Evolutionary conservation across 768 basidiomycete species (phyloP).

Genomic region (Pleurotus eryngii): DNA sequence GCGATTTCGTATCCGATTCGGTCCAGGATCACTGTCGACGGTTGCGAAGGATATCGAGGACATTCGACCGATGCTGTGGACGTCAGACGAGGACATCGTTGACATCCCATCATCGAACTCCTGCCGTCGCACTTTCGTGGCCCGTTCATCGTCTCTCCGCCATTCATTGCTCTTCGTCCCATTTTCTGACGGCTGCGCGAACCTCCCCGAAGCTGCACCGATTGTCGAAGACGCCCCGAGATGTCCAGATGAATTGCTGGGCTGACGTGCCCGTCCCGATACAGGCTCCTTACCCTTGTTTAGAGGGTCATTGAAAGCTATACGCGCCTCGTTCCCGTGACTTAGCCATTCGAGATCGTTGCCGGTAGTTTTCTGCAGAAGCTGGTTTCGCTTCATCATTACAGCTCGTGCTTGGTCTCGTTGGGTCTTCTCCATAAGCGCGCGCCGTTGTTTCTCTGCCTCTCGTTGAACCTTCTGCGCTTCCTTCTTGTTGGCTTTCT

Average conservation of each 20-base stretch:
- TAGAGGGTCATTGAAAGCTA: slow-evolving; percentile 34
- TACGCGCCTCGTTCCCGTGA: slow-evolving; percentile 42
- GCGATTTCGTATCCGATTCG: slow-evolving; percentile 59
- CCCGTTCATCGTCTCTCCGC: slow-evolving; percentile 56
- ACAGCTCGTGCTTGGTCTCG: slow-evolving; percentile 90
- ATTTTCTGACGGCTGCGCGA: slow-evolving; percentile 27
- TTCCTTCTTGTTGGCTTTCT: slow-evolving; percentile 77
- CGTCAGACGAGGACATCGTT: slow-evolving; percentile 77
- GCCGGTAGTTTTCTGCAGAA: slow-evolving; percentile 55
- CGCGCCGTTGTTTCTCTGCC: slow-evolving; percentile 82
- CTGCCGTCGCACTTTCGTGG: slow-evolving; percentile 74
- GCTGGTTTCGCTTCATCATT: slow-evolving; percentile 82
- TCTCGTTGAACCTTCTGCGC: slow-evolving; percentile 74
- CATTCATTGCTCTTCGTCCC: slow-evolving; percentile 32
- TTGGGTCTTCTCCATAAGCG: slow-evolving; percentile 67
- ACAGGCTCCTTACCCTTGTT: slow-evolving; percentile 51
- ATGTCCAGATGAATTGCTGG: slow-evolving; percentile 38
- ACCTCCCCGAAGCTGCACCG: slow-evolving; percentile 62
- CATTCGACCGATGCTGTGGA: slow-evolving; percentile 70
- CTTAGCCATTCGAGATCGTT: slow-evolving; percentile 62
- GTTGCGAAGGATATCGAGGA: slow-evolving; percentile 81
- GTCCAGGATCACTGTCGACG: slow-evolving; percentile 85
- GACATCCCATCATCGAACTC: slow-evolving; percentile 91
- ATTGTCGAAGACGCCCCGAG: slow-evolving; percentile 45
- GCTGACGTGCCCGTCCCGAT: slow-evolving; percentile 64